These are phyloP conservation scores for Ceratobasidium sp. DNA, from an alignment of 1,284 basidiomycete genomes.

Conservation along the genomic window DNA sequence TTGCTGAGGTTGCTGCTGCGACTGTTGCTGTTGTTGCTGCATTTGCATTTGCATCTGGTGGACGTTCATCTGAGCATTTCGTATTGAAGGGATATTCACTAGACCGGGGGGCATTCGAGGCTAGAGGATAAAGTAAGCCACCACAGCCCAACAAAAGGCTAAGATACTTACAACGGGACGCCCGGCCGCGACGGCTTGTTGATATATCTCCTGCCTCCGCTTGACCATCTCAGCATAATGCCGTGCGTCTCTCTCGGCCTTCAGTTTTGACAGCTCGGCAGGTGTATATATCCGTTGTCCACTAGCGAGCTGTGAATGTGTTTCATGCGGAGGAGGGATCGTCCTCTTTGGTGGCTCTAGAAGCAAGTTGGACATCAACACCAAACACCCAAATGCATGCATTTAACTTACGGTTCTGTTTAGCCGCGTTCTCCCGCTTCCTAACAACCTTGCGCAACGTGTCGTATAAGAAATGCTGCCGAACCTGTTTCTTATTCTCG, in stretches of 20 bases:
- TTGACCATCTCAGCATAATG: conserved; percentile 45
- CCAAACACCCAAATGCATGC: background rate
- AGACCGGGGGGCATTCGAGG: conserved; percentile 39
- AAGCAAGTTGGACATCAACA: background rate
- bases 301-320: conserved; percentile 53
- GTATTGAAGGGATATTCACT: conserved; percentile 47
- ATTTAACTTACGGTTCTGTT: conserved; percentile 54
- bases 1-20: conserved; percentile 33
- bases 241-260: conserved; percentile 46
- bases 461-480: conserved; percentile 62
- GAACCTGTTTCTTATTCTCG: conserved; percentile 62
- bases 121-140: conserved; percentile 20
- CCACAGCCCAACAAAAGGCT: background rate
- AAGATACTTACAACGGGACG: conserved; percentile 22
- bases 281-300: conserved; percentile 55
- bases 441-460: conserved; percentile 61
- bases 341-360: conserved; percentile 49
- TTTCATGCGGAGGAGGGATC: conserved; percentile 58
- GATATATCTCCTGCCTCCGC: conserved; percentile 42
- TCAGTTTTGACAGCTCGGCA: conserved; percentile 54
- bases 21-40: conserved; percentile 42
- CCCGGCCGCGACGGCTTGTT: conserved; percentile 36
- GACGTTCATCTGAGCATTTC: conserved; percentile 36
- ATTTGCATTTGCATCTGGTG: conserved; percentile 38
- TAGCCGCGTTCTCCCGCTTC: conserved; percentile 59